These are phyloP conservation scores for Coprinellus micaceus DNA, from an alignment of 768 basidiomycete species.

Conservation along the genomic window DNA sequence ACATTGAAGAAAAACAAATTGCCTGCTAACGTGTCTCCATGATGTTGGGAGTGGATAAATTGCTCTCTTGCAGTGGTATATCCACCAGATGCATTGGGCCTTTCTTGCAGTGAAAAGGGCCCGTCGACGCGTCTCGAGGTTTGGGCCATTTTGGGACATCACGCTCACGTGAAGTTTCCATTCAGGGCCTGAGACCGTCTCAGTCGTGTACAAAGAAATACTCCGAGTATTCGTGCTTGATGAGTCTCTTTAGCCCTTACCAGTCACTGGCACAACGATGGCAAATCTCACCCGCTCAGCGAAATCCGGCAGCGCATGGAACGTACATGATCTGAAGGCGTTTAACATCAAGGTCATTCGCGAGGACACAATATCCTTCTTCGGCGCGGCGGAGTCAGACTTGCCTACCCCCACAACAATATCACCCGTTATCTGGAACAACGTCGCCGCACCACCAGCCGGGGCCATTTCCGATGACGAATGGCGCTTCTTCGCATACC, in stretches of 20 bases:
- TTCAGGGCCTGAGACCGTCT: no score
- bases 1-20: no score
- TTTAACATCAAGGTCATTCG: conserved; percentile 1
- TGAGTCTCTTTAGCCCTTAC: not conserved
- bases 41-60: no score
- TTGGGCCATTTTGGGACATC: no score
- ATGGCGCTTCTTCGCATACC: conserved; percentile 62
- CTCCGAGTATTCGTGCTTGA: no score
- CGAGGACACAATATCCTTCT: not conserved
- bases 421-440: conserved; percentile 1
- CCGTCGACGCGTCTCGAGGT: no score
- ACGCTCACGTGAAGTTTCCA: no score
- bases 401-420: not conserved
- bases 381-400: not conserved
- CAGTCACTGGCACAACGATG: not conserved
- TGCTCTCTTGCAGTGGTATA: no score
- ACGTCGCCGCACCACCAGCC: not conserved
- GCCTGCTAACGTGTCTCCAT: no score
- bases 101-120: no score
- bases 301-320: not conserved
- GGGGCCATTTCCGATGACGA: not conserved
- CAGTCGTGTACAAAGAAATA: no score
- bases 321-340: not conserved
- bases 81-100: no score
- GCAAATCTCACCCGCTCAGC: not conserved